These are phyloP conservation scores for Chytriomyces hyalinus DNA, from an alignment of 192 early-diverging fungal genomes.

Conservation along the genomic window DNA sequence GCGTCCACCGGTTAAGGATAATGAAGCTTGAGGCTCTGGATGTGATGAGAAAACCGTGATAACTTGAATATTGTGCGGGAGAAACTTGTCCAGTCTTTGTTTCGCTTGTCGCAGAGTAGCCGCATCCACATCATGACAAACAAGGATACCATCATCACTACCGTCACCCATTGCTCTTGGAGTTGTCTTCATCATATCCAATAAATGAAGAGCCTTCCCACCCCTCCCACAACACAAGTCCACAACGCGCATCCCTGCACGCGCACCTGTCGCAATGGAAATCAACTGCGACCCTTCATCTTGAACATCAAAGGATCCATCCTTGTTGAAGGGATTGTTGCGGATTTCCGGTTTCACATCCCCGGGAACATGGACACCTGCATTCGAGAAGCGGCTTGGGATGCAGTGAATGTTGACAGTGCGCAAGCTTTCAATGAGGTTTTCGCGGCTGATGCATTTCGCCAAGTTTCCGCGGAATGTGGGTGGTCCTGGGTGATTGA, in stretches of 20 bases:
- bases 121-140: slow-evolving; percentile 30
- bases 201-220: slow-evolving; percentile 30
- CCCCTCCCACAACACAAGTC: slow-evolving; percentile 34
- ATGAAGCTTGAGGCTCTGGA: not conserved
- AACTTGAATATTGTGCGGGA: not conserved
- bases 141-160: not conserved
- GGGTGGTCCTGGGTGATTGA: slow-evolving; percentile 20
- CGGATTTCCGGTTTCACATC: slow-evolving; percentile 25
- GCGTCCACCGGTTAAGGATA: slow-evolving; percentile 18
- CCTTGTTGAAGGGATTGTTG: slow-evolving; percentile 2
- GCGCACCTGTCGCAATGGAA: slow-evolving; percentile 10
- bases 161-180: not conserved
- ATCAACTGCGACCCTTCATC: slow-evolving; percentile 36
- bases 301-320: slow-evolving; percentile 26
- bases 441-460: slow-evolving; percentile 11
- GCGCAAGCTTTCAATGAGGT: not conserved
- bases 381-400: not conserved
- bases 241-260: slow-evolving; percentile 3
- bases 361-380: slow-evolving; percentile 7
- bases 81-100: not conserved
- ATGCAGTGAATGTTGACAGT: not conserved
- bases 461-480: slow-evolving; percentile 14
- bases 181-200: slow-evolving; percentile 13
- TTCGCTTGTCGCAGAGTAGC: slow-evolving; percentile 14
- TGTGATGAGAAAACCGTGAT: not conserved